Evolutionary conservation across 1,139 yeast species (phyloP), one percentile per base, ranked within the genome.

Genomic region (Geotrichum siamense): DNA sequence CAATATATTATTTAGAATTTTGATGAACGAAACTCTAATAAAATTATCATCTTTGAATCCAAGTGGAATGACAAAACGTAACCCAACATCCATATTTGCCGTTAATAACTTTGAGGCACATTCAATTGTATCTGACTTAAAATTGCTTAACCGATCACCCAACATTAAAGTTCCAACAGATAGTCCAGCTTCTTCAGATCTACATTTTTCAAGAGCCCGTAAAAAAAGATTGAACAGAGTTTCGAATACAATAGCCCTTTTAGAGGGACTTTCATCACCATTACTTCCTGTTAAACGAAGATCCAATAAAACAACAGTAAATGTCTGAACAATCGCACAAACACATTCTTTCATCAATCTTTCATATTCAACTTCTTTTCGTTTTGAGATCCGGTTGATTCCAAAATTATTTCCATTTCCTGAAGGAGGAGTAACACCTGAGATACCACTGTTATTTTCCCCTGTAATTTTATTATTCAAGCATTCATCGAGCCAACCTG

Each of bases 61-160:
- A 57, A 85, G 69, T 0, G 93, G 87, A 13, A 86, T 63, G 1
- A 89, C 87, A 60, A 78, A 77, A 44, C 78, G 79, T 58, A 85
- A 69, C 8, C 95, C 94, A 40, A 83, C 78, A 51, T 82, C 87
- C 2, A 82, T 78, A 56, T 86, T 87, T 9, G 83, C 74, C 53
- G 75, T 79, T 41, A 86, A 67, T 34, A 86, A 61, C 53, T 82
- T 82, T 1, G 89, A 78, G 39, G 85, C 69, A 31, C 85, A 76
- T 30, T 70, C 68, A 44, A 84, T 75, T n/a, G 82, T 78, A 58
- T 81, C 77, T 21, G 80, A 84, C 22, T 78, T 74, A 25, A 83
- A 70, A 10, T 67, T 62, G 26, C 73, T 69, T 22, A 78, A 66
- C 55, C 82, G 80, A 55, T 80, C 55, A 5, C 44, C 47, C 17